Base-by-base conservation (phyloP, 2,329 filamentous ascomycete species). In the Alternaria brassicae region DNA sequence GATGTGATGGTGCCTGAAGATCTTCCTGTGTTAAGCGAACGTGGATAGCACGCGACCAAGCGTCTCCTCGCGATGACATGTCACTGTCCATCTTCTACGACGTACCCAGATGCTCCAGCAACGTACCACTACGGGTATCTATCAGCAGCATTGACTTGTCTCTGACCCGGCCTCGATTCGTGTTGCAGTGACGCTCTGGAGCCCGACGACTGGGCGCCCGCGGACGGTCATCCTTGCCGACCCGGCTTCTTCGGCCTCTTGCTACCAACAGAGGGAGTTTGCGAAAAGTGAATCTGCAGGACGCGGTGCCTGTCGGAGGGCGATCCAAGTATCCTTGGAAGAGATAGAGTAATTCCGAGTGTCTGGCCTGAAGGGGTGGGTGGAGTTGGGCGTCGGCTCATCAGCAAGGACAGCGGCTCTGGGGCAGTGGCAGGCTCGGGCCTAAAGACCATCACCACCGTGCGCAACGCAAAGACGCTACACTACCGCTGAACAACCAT, bases 401-500 rank as follows among this genome's bases (percentile, higher is more conserved):
- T 21, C 51, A 50, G 51, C 44, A 48, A 54, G 40, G 37, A 25
- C 39, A 49, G 25, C 41, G 34, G 53, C 25, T 56, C 36, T 39
- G 34, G 53, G 59, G 44, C 52, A 59, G 52, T 58, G 55, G 44
- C 39, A 61, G 59, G 42, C 51, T 61, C 56, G 59, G 60, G 63
- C 63, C 65, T 65, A 66, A 60, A 53, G 53, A 65, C 58, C 54
- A 68, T 68, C 69, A 68, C 68, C 62, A 71, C 66, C 68, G 72
- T 74, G 72, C 72, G 65, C 67, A 55, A 61, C 64, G 57, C 62
- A 66, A 56, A 64, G 60, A 64, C 66, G 49, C 63, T 58, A 60
- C 66, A 66, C 64, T 67, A 67, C 62, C 66, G 65, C 69, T 56
- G 53, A 57, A 58, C 63, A 63, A 62, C 63, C 66, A 75, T 75